Percentiles rank a stretch among this genome's conserved stretches.
Conservation (phyloP, 176 grass and related monocot species). For the Guadua angustifolia region DNA sequence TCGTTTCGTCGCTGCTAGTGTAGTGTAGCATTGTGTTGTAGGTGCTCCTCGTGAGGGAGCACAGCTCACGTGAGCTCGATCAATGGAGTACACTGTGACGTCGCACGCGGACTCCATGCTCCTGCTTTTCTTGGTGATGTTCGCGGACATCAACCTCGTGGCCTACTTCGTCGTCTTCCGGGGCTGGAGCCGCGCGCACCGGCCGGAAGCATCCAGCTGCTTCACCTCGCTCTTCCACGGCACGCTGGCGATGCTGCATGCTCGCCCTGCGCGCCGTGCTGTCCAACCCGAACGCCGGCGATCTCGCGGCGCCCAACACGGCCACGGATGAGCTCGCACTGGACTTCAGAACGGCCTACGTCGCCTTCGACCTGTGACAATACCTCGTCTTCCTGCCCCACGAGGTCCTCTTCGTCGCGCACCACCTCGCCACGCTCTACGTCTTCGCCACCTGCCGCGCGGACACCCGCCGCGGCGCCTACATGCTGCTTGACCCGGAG, state of each 20-base stretch:
- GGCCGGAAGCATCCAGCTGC: slow-evolving; percentile 76
- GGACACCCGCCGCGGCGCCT: slow-evolving; percentile 51
- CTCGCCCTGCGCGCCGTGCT: slow-evolving; percentile 57
- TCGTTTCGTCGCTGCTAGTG: not conserved
- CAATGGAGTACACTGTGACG: slow-evolving; percentile 9
- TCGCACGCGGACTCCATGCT: slow-evolving; percentile 29
- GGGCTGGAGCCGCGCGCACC: slow-evolving; percentile 52
- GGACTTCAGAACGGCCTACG: slow-evolving; percentile 83
- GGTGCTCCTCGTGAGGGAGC: not conserved
- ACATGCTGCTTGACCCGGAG: slow-evolving; percentile 57
- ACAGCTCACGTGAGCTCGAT: not conserved
- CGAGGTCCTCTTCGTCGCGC: slow-evolving; percentile 67
- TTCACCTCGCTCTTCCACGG: slow-evolving; percentile 89
- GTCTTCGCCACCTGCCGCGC: slow-evolving; percentile 71
- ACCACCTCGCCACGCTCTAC: too few relatives aligned
- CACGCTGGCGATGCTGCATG: slow-evolving; percentile 55
- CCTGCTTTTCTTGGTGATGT: slow-evolving; percentile 63
- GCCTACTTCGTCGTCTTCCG: slow-evolving; percentile 71
- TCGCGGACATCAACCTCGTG: slow-evolving; percentile 57
- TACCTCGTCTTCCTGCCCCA: slow-evolving; percentile 66
- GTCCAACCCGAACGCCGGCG: slow-evolving; percentile 32
- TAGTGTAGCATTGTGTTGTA: not conserved
- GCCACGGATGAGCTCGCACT: slow-evolving; percentile 54
- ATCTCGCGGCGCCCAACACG: slow-evolving; percentile 60
- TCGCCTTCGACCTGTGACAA: slow-evolving; percentile 72